Evolutionary conservation across 306 rosid genomes (phyloP), one percentile per base, ranked within the genome.

Genomic region (Castanopsis chinensis): DNA sequence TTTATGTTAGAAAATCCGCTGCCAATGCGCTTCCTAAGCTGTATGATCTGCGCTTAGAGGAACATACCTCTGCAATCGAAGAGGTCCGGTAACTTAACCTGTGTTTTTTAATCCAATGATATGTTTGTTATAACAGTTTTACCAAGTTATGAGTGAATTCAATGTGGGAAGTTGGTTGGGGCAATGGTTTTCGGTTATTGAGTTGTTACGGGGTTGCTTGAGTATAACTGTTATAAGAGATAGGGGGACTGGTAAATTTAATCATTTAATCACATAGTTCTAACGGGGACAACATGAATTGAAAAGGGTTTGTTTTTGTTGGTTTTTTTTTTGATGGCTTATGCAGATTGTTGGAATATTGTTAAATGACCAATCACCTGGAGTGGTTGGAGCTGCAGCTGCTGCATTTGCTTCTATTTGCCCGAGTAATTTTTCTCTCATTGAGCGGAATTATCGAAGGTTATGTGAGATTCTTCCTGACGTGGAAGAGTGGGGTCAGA

Each of bases 401-500:
- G 93, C 98, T 82, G 96, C 98, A 53, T 96, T 96, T 85, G 84
- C 92, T 74, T 90, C 97, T 18, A 86, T 93, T 84, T 96, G 99
- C 86, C 98, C 98, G 0, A 91, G 83, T 83, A 92, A 91, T 83
- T 87, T 93, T 87, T 82, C 87, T 25, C 79, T 93, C 86, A 81
- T 93, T 41, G 98, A 94, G 79, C 87, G 83, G 85, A 87, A 89
- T 77, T 91, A 89, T 85, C 85, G 27, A 79, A 88, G 90, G 79
- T 83, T 96, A 74, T 93, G 99, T 73, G 96, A 89, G 88, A 82
- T 93, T 84, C 94, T 96, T 81, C 98, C 97, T 28, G 99, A 96
- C 58, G 96, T 93, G 67, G 99, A 93, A 75, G 99, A 96, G 80
- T 93, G 99, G 99, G 98, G 98, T 74, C 98, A 93, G 78, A 91